Evolutionary conservation across 805 yeast species (phyloP), one percentile per base, ranked within the genome.

Genomic region (Lipomyces kockii): DNA sequence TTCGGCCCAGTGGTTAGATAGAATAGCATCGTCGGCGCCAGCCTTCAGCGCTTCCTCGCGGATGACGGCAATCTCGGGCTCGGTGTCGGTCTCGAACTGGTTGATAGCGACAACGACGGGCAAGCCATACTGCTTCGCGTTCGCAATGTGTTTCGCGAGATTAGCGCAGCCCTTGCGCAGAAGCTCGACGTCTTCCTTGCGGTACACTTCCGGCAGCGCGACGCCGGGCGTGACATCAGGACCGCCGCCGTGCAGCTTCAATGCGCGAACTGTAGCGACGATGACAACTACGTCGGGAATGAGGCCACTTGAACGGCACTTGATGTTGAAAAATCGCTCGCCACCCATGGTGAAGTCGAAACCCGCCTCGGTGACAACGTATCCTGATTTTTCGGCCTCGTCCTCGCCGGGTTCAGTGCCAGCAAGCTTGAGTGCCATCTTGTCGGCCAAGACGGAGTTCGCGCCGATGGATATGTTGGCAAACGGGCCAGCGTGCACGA

Each of bases 271-370:
- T 43, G 98, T 94, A 51, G 98, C 97, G 66, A 94, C 98, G 74
- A 94, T 86, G 56, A 94, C 97, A 64, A 94, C 94, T 52, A 90
- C 90, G 78, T 93, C 96, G 51, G 98, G 98, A 52, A 83, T 81
- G 66, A 90, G 83, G 3, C 97, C 97, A 52, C 96, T 89, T 22
- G 97, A 85, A 78, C 98, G 88, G 80, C 98, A 92, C 82, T 94
- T 94, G 79, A 94, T 94, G 83, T 94, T 92, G 80, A 94, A 86
- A 82, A 94, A 94, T 76, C 98, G 86, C 83, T 94, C 99, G 74
- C 98, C 98, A 72, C 99, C 99, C 98, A 94, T 94, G 60, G 98
- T 94, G 83, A 95, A 94, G 80, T 94, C 98, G 81, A 94, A 94
- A 62, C 99, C 99, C 52, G 98, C 98, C 80, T 94, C 99, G 61